phyloP scores from a whole-genome alignment of 2,329 filamentous ascomycete genomes.

The Pezicula neosporulosa region DNA sequence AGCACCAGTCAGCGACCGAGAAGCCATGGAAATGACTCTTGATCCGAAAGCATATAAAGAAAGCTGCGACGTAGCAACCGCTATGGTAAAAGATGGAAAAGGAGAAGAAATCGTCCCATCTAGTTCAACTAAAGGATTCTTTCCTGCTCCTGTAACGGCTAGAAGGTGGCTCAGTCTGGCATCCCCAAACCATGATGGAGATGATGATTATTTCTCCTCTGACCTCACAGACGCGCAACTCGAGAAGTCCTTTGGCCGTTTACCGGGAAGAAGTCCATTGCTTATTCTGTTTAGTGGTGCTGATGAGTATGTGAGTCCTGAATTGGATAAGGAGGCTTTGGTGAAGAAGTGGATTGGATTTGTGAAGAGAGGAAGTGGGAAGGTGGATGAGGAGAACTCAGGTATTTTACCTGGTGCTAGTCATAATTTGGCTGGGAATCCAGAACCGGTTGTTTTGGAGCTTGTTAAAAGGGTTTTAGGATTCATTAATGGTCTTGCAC shows the following conservation, averaged over 20 bases:
- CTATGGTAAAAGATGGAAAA: conserved; percentile 37
- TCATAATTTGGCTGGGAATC: conserved; percentile 46
- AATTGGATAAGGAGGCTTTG: conserved; percentile 43
- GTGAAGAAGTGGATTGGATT: conserved; percentile 44
- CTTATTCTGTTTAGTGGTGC: conserved; percentile 45
- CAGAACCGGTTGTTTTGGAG: conserved; percentile 41
- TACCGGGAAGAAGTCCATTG: conserved; percentile 38
- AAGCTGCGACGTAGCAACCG: conserved; percentile 33
- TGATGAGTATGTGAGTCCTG: conserved; percentile 47
- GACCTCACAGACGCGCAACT: conserved; percentile 53
- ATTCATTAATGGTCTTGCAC: conserved; percentile 38
- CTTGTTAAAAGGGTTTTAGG: conserved; percentile 45
- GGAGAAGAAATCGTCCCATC: conserved; percentile 41
- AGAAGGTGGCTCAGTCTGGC: conserved; percentile 55
- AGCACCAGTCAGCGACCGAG: conserved; percentile 61
- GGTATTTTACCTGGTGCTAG: conserved; percentile 45
- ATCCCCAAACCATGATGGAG: conserved; percentile 49
- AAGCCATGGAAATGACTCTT: conserved; percentile 42
- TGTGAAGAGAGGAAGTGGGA: conserved; percentile 38
- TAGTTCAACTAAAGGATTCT: conserved; percentile 21
- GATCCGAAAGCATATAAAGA: conserved; percentile 30
- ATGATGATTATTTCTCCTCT: conserved; percentile 67
- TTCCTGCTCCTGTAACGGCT: conserved; percentile 47
- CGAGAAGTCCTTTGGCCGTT: conserved; percentile 51
- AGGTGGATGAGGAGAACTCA: conserved; percentile 43